Percentiles rank a stretch among this genome's conserved stretches.
Conservation (phyloP, 495 filamentous ascomycete genomes). For the Hypomontagnella submonticulosa region DNA sequence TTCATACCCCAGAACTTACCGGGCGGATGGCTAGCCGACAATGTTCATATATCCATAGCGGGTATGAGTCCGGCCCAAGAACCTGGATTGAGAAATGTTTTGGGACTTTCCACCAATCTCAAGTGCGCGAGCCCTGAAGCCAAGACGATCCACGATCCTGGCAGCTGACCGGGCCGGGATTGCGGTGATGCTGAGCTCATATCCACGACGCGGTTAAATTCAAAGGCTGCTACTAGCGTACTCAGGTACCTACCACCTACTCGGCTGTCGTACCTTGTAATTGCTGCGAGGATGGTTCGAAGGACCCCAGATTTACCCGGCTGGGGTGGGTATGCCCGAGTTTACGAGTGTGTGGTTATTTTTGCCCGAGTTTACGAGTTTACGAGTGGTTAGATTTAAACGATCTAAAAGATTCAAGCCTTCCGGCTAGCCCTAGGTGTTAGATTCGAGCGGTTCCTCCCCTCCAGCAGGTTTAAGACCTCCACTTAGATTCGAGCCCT, state of each 20-base stretch:
- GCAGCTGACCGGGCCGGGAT: background rate
- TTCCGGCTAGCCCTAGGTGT: no score
- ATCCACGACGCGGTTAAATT: constrained; percentile 11
- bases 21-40: background rate
- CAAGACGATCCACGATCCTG: background rate
- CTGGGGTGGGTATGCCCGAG: background rate
- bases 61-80: constrained; percentile 2
- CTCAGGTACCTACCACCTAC: background rate
- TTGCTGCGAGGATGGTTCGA: background rate
- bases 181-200: background rate
- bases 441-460: no score
- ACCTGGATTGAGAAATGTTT: constrained; percentile 4
- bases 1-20: background rate
- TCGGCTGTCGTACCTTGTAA: background rate
- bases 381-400: no score
- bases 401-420: no score
- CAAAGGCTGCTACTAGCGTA: background rate
- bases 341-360: no score
- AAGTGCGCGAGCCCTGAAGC: constrained; percentile 2
- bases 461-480: no score
- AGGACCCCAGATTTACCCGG: constrained; percentile 13
- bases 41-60: background rate
- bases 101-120: constrained; percentile 14
- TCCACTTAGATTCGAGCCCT: no score
- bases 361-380: no score